Evolutionary conservation across 2,329 filamentous ascomycete genomes (phyloP), one percentile per base, ranked within the genome.

Genomic region (Cadophora sp.): DNA sequence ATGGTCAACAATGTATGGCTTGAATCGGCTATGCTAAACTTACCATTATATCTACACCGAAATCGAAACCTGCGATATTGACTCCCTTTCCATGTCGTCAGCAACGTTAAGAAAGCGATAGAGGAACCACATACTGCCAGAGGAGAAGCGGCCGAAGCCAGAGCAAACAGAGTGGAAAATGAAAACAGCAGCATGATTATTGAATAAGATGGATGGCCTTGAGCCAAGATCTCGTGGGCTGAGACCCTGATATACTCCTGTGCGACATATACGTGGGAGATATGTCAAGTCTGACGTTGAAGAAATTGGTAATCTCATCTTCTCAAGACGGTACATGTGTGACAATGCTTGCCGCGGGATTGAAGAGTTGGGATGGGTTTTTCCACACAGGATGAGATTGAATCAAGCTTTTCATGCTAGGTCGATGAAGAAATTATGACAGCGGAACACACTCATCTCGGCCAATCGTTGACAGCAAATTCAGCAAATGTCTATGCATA

Each of bases 1-100:
- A 19, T 60, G 37, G 16, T 48, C 22, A 61, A 43, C 59, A 2
- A 7, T 4, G 26, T 19, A 26, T 24, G 4, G 29, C 3, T 29
- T n/a, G 1, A 34, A 5, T 34, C 4, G 3, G 14, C 24, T 14
- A 48, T 27, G 12, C 3, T 48, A 14, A 56, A 62, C 68, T 27
- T 59, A 72, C 72, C 12, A 68, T 73, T 31, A 73, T 74, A 40
- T 71, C 70, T 12, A 64, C 65, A 26, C 73, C 73, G 62, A 74
- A 74, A 72, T 73, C 71, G 66, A 73, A 74, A 9, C 73, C 73
- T 55, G 72, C 73, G 65, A 74, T 73, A 60, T 74, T 74, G 24
- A 74, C 69, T 55, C 73, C 73, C 71, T 74, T 37, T 12, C 14
- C 50, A 22, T 16, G 55, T 2, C 34, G 24, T 64, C 19, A 65